Evolutionary conservation across 805 yeast genomes (phyloP), one percentile per base, ranked within the genome.

Genomic region (Candida railenensis): DNA sequence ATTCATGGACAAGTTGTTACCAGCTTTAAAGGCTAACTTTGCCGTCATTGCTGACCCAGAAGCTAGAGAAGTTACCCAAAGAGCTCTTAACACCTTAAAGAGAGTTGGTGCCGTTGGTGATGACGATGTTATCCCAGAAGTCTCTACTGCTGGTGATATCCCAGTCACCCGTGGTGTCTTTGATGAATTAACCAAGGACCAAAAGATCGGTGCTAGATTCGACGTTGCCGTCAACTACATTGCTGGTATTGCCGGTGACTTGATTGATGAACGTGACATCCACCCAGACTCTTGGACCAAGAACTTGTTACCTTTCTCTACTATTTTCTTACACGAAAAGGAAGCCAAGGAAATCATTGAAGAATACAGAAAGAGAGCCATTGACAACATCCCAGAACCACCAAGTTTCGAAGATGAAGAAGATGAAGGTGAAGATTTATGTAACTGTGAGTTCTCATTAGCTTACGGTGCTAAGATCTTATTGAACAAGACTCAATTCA

Each of bases 401-500:
- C 96, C 97, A 68, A 76, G 83, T 67, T 90, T 90, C 76, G 98
- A 92, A 78, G 97, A 91, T 67, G 92, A 87, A 76, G 94, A 86
- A 70, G 97, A 90, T 70, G 98, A 94, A 71, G 99, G 98, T 80
- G 98, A 94, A 82, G 98, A 94, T 73, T 83, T 94, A 70, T 94
- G 99, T 86, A 94, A 94, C 96, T 92, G 98, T 87, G 99, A 94
- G 85, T 94, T 94, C 91, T 94, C 99, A 52, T 83, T 94, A 68
- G 99, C 99, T 75, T 94, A 94, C 78, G 99, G 99, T 92, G 99
- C 99, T 69, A 94, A 94, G 89, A 94, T 94, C 83, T 83, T 94
- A 80, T 89, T 94, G 77, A 94, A 94, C 92, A 92, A 94, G 80
- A 94, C 99, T 62, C 97, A 92, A 81, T 85, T 94, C 74, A 90